These are phyloP conservation scores for Trichoderma sp. DNA, from an alignment of 2,329 filamentous ascomycete genomes.

Conservation along the genomic window DNA sequence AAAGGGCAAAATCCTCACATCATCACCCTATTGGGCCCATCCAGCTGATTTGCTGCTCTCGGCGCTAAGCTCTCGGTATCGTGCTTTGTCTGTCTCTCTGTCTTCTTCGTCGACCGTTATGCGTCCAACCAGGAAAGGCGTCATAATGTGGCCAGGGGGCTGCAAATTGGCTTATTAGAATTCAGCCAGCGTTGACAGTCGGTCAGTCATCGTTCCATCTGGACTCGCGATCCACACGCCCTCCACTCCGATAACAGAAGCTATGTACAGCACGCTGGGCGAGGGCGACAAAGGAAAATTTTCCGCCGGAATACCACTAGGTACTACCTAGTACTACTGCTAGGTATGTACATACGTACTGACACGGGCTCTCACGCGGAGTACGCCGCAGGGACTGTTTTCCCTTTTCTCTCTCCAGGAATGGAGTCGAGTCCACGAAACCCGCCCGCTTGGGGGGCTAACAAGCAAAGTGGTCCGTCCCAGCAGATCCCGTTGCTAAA, in stretches of 20 bases:
- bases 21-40: neutral
- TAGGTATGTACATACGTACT: too few relatives aligned
- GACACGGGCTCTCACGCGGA: neutral
- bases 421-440: neutral
- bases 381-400: neutral
- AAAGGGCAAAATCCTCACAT: constrained; percentile 5
- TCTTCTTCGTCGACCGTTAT: neutral
- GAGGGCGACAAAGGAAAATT: neutral
- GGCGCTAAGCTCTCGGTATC: neutral
- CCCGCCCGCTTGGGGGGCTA: constrained; percentile 5
- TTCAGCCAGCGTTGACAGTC: constrained; percentile 8
- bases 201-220: constrained; percentile 17
- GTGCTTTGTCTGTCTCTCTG: neutral
- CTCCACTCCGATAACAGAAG: constrained; percentile 11
- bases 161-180: constrained; percentile 15
- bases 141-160: constrained; percentile 15
- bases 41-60: constrained; percentile 9
- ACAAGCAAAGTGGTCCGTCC: constrained; percentile 11
- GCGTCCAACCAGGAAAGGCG: constrained; percentile 6
- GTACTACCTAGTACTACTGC: too few relatives aligned
- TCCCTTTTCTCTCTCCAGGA: neutral
- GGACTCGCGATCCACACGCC: constrained; percentile 3
- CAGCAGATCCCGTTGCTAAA: constrained; percentile 15
- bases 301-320: neutral
- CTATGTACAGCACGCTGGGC: too few relatives aligned